A percentile compares a stretch with the other conserved stretches of the same genome.
Conservation (phyloP, 1,284 basidiomycete species). For the Serendipita sp. region DNA sequence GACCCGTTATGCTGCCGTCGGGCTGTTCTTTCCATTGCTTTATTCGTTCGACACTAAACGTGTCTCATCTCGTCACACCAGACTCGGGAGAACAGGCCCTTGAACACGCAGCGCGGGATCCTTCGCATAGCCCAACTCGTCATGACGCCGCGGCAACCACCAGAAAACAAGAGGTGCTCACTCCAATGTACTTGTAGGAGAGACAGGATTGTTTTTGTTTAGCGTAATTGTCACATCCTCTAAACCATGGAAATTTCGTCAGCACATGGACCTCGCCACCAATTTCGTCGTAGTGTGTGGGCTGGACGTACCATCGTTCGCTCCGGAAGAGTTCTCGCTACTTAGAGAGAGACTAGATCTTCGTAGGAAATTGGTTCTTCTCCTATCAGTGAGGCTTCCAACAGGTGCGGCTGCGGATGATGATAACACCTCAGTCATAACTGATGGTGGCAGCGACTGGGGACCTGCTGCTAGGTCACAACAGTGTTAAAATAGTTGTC, state of each 20-base stretch:
- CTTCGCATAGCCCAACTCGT: background rate
- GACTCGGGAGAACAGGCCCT: background rate
- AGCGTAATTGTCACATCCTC: conserved; percentile 1
- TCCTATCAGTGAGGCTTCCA: background rate
- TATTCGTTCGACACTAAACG: background rate
- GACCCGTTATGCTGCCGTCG: background rate
- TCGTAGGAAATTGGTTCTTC: background rate
- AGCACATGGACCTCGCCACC: background rate
- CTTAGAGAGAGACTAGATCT: background rate
- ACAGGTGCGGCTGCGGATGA: too few species aligned
- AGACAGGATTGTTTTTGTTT: background rate
- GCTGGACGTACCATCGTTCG: background rate
- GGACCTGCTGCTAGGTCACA: too few species aligned
- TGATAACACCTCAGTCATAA: too few species aligned
- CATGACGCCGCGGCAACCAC: background rate
- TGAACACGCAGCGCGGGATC: background rate
- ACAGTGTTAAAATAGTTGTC: too few species aligned
- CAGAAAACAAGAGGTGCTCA: background rate
- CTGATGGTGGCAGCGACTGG: too few species aligned
- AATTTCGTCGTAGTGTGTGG: background rate
- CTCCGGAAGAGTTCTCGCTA: background rate
- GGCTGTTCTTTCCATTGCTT: background rate
- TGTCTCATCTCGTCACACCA: background rate
- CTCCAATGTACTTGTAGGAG: background rate
- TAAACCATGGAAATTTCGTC: background rate